Conservation (phyloP, 139 green algal genomes). For the Pseudopediastrum boryanum region DNA sequence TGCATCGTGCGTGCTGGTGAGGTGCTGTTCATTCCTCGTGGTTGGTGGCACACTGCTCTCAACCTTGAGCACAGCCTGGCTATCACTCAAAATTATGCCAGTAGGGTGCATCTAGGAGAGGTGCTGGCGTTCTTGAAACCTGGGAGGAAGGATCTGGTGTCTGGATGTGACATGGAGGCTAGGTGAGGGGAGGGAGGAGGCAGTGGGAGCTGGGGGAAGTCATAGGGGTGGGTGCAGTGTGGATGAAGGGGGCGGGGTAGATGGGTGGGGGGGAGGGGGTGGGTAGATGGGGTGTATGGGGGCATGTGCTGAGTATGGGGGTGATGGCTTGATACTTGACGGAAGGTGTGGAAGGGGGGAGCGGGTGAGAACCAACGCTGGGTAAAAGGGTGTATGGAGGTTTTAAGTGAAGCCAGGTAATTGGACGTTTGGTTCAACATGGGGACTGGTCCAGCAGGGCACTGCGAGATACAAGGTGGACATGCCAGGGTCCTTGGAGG, state of each 20-base stretch:
- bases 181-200: conserved; percentile 26
- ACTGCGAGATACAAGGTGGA: too few species aligned
- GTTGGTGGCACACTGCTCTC: conserved; percentile 87
- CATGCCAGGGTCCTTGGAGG: too few species aligned
- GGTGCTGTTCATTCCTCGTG: conserved; percentile 86
- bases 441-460: too few species aligned
- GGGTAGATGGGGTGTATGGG: neutral
- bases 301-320: neutral
- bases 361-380: too few species aligned
- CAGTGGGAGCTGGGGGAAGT: neutral
- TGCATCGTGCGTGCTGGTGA: conserved; percentile 74
- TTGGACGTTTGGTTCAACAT: too few species aligned
- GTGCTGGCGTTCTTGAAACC: conserved; percentile 76
- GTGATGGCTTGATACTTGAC: neutral
- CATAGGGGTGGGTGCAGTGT: neutral
- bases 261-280: neutral
- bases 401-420: too few species aligned
- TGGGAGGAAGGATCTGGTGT: conserved; percentile 63
- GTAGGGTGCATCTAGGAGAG: conserved; percentile 58
- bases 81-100: conserved; percentile 91
- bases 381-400: too few species aligned
- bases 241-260: neutral
- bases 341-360: neutral
- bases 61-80: conserved; percentile 86
- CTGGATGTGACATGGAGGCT: conserved; percentile 61